These are phyloP conservation scores for Trichosporon asahii DNA, from an alignment of 1,284 basidiomycete species.

Conservation along the genomic window DNA sequence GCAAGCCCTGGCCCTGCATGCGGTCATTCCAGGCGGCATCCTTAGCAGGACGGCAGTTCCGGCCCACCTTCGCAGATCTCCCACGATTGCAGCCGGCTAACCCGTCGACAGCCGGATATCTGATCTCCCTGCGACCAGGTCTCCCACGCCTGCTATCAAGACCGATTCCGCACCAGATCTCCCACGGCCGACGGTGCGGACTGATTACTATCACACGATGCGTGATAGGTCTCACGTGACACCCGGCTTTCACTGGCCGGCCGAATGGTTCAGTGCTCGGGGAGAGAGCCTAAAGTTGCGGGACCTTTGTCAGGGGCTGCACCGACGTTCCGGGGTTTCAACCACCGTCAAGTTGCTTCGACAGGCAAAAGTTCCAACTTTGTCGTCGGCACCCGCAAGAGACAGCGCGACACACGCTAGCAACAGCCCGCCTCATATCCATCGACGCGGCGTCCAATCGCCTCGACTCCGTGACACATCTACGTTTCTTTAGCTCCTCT, in stretches of 20 bases:
- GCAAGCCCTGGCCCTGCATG: background rate
- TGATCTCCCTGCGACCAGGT: background rate
- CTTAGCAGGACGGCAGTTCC: background rate
- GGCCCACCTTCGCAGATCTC: background rate
- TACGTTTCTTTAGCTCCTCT: background rate
- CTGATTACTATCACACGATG: background rate
- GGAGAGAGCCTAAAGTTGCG: constrained; percentile 9
- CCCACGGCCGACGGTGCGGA: background rate
- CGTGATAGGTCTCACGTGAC: background rate
- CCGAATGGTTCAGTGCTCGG: background rate
- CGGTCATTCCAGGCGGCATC: background rate
- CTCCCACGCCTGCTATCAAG: background rate
- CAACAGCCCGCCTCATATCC: background rate
- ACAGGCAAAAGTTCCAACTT: constrained; percentile 4
- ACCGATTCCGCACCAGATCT: background rate
- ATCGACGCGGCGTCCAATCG: background rate
- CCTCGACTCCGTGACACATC: background rate
- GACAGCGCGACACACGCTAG: constrained; percentile 4
- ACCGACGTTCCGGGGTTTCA: constrained; percentile 8
- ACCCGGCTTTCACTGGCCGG: background rate
- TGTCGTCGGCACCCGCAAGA: background rate
- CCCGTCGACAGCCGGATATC: background rate
- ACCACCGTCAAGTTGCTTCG: background rate
- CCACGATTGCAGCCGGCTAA: background rate
- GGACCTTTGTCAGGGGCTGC: constrained; percentile 4